Conservation (phyloP, 495 filamentous ascomycete genomes). For the Penicillium atrosanguineum region DNA sequence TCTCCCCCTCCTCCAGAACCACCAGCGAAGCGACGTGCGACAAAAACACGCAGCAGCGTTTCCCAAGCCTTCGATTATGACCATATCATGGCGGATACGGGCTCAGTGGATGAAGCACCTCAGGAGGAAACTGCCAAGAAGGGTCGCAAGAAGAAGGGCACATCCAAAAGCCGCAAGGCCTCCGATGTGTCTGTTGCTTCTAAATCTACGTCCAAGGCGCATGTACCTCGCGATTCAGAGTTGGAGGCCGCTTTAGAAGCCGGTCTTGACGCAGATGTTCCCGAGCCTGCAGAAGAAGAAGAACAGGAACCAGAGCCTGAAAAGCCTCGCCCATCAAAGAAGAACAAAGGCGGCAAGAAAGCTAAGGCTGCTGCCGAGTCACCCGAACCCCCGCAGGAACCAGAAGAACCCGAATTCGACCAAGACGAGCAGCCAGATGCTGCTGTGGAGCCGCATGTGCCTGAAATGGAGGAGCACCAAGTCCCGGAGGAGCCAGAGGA, state of each 20-base stretch:
- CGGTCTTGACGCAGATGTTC: conserved; percentile 49
- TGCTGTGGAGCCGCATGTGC: not conserved
- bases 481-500: conserved; percentile 23
- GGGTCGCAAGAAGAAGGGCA: conserved; percentile 40
- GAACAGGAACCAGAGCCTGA: conserved; percentile 27
- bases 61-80: conserved; percentile 22
- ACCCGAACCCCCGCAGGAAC: conserved; percentile 5
- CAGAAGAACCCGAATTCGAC: conserved; percentile 1
- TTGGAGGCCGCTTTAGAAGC: conserved; percentile 67
- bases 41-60: conserved; percentile 44
- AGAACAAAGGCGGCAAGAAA: conserved; percentile 38
- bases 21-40: conserved; percentile 65
- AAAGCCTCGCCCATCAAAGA: conserved; percentile 35
- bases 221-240: conserved; percentile 58
- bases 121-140: conserved; percentile 31
- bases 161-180: conserved; percentile 50
- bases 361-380: conserved; percentile 27
- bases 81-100: conserved; percentile 23
- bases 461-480: not conserved
- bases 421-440: conserved; percentile 6
- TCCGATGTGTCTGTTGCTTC: conserved; percentile 52
- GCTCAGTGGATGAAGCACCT: conserved; percentile 19
- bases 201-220: conserved; percentile 35
- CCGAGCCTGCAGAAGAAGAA: conserved; percentile 11
- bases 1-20: conserved; percentile 47